phyloP scores from a whole-genome alignment of 495 filamentous ascomycete genomes.

The Wilcoxina mikolae region DNA sequence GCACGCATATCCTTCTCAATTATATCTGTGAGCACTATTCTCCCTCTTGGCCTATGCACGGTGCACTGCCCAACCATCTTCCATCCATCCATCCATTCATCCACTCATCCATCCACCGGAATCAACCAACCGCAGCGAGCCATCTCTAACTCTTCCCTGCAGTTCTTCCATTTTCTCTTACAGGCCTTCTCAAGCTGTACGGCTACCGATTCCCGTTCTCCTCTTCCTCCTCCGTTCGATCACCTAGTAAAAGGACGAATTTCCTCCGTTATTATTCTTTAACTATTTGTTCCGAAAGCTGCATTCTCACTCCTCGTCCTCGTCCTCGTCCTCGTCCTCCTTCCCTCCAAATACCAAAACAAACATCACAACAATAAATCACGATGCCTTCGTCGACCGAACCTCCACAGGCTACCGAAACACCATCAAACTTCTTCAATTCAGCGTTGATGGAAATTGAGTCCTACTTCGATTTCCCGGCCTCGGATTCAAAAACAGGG shows the following conservation, averaged over 20 bases:
- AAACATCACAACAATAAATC: background rate
- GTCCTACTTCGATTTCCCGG: constrained; percentile 3
- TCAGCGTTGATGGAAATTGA: constrained; percentile 6
- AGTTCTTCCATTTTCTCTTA: too few species aligned
- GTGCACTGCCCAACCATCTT: background rate
- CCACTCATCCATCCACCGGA: background rate
- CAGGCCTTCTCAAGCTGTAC: too few species aligned
- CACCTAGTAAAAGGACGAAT: background rate
- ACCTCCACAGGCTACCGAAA: background rate
- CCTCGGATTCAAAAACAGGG: background rate
- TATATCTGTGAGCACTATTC: background rate
- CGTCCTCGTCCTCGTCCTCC: background rate
- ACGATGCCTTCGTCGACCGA: background rate
- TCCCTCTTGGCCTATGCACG: background rate
- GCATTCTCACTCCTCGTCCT: background rate
- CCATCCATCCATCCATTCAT: background rate
- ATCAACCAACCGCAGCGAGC: background rate
- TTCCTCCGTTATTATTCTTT: background rate
- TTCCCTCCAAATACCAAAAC: background rate
- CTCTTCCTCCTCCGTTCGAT: background rate
- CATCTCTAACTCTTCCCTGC: too few species aligned
- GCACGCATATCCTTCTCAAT: background rate
- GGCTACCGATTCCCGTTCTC: background rate
- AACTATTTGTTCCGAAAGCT: background rate
- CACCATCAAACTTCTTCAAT: constrained; percentile 4